phyloP scores from a whole-genome alignment of 495 filamentous ascomycete genomes.

The Aspergillus steynii region DNA sequence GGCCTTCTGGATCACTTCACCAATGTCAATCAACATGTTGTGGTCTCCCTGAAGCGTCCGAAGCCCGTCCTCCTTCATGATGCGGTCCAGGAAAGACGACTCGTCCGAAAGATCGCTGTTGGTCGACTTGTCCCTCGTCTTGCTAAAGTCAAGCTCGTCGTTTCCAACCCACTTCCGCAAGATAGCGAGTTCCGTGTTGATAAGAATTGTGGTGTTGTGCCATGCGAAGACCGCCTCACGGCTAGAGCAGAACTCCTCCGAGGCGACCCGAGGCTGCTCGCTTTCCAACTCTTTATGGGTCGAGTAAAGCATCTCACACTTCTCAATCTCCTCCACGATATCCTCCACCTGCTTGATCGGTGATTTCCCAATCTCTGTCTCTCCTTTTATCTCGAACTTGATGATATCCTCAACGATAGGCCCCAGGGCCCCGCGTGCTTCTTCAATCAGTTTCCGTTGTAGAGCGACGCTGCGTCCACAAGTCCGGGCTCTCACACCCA shows the following conservation, averaged over 20 bases:
- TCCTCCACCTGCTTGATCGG: constrained; percentile 85
- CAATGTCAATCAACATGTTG: constrained; percentile 83
- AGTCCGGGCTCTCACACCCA: constrained; percentile 77
- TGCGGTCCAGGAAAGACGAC: constrained; percentile 89
- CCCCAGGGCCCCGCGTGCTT: constrained; percentile 67
- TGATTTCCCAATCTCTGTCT: constrained; percentile 85
- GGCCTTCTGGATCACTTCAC: constrained; percentile 84
- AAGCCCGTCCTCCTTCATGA: constrained; percentile 95
- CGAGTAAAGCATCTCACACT: constrained; percentile 80
- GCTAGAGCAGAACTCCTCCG: constrained; percentile 71
- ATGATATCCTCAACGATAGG: constrained; percentile 80
- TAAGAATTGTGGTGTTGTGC: constrained; percentile 97
- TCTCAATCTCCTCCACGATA: constrained; percentile 83
- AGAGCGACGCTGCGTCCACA: constrained; percentile 82
- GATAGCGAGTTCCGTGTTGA: constrained; percentile 89
- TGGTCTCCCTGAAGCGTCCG: constrained; percentile 80
- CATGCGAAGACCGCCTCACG: constrained; percentile 88
- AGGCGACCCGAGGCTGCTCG: constrained; percentile 71
- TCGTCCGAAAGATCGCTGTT: constrained; percentile 77
- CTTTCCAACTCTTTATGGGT: constrained; percentile 69
- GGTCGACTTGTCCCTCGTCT: constrained; percentile 44
- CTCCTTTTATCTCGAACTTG: constrained; percentile 89
- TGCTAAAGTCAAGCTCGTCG: constrained; percentile 86
- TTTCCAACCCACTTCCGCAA: constrained; percentile 96
- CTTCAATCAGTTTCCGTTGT: constrained; percentile 81